Evolutionary conservation across 345 rosid species (phyloP), one percentile per base, ranked within the genome.

Genomic region (Gossypium ekmanianum): DNA sequence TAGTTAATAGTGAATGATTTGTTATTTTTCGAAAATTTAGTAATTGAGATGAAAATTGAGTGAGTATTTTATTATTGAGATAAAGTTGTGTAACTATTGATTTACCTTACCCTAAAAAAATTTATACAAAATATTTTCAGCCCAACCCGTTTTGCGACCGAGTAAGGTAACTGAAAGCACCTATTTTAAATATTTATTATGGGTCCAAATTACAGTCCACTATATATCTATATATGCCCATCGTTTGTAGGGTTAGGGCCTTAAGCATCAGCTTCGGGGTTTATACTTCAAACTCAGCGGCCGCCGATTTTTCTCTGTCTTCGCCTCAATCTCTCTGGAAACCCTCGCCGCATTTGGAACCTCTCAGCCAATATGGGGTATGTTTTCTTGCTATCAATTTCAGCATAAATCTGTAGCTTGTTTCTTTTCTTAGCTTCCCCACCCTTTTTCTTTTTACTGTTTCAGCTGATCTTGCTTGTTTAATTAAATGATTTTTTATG

Each of bases 281-380:
- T 68, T 47, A 24, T n/a, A 18, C 59, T n/a, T 55, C 10, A 18
- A 67, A n/a, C 52, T 18, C 34, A 13, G 62, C 71, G 48, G 77
- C 77, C 41, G 79, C 73, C 2, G 10, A 24, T 27, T 29, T 61
- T 39, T 67, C 61, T 47, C 17, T 10, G 61, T 22, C 41, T 29
- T 61, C 63, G 6, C 48, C 39, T 51, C 20, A 5, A 11, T 22
- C 27, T 57, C 26, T 22, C 29, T 22, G 16, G 14, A 27, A 59
- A 20, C 74, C 61, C 24, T 59, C 43, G 10, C 70, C 8, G 26
- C 69, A 48, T 62, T 51, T 17, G 74, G 39, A 70, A n/a, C 22
- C 73, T 55, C 61, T 67, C 73, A 68, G 74, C 66, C 74, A 76
- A 7, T 62, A 76, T 76, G 79, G 79, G 79, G 79, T 76, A 61